These are phyloP conservation scores for Diaporthe vexans DNA, from an alignment of 2,329 filamentous ascomycete species.

Conservation along the genomic window DNA sequence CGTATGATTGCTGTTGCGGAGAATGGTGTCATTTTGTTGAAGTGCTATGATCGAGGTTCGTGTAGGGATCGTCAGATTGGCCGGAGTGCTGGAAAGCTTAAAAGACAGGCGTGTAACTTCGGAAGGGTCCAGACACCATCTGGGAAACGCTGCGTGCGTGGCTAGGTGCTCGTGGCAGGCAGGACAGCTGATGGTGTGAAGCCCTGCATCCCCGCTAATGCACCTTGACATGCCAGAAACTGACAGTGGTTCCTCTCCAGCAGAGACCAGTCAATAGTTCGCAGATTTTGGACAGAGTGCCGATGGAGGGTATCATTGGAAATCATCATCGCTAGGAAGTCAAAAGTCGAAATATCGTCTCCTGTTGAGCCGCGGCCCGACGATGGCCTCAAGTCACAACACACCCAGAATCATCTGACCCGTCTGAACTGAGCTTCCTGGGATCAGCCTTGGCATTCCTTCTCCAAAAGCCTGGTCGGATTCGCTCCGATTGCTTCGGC, in stretches of 20 bases:
- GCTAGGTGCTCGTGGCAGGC: slow-evolving; percentile 26
- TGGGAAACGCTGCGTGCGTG: neutral
- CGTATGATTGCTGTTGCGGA: neutral
- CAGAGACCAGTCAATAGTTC: slow-evolving; percentile 31
- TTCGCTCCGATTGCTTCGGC: slow-evolving; percentile 32
- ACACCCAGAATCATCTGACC: neutral
- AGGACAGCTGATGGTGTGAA: slow-evolving; percentile 34
- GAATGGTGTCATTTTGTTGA: slow-evolving; percentile 7
- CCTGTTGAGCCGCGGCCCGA: slow-evolving; percentile 8
- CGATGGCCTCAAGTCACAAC: slow-evolving; percentile 9
- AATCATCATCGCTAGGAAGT: slow-evolving; percentile 19
- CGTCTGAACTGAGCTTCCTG: neutral
- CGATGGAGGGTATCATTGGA: slow-evolving; percentile 35
- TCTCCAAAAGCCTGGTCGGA: slow-evolving; percentile 10
- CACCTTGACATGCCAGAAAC: slow-evolving; percentile 29
- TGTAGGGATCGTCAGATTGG: slow-evolving; percentile 26
- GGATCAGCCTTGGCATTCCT: slow-evolving; percentile 10
- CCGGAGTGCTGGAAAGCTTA: slow-evolving; percentile 30
- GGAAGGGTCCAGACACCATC: slow-evolving; percentile 28
- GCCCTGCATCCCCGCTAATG: slow-evolving; percentile 38
- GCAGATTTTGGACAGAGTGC: slow-evolving; percentile 26
- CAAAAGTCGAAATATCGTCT: slow-evolving; percentile 13
- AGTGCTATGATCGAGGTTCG: slow-evolving; percentile 29
- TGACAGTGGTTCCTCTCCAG: slow-evolving; percentile 33
- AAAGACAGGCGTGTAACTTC: slow-evolving; percentile 18